Base-by-base conservation (phyloP, 768 basidiomycete genomes). In the Kwoniella pini region DNA sequence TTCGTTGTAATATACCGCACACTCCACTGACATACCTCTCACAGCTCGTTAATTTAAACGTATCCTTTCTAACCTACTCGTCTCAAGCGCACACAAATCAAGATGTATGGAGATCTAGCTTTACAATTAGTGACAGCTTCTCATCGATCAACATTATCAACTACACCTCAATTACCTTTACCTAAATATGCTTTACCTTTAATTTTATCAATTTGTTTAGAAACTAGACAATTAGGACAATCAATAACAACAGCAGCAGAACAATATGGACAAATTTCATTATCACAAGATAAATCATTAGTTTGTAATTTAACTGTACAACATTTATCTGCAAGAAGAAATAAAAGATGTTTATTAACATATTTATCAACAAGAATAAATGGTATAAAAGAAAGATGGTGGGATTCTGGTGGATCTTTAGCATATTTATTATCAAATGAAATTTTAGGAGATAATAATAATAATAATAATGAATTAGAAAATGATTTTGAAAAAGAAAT, bases 311-410 rank as follows among this genome's bases (percentile, higher is more conserved):
- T 94, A 62, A 84, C 91, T 69, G 85, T 97, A 71, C 87, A 89
- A 75, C 91, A 95, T 79, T 90, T 94, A 7, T 86, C 90, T 36
- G 88, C 95, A 68, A 82, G 87, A 39, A 86, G 93, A 63, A 96
- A 98, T 82, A 96, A 95, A 77, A 88, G 96, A n/a, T 92, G 91
- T 76, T 83, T 98, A 3, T 85, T 97, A 44, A 92, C 91, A 0
- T 99, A 98, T 79, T 91, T 97, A 78, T 81, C 85, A 24, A 91
- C 93, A 80, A 85, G 95, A 56, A 79, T 91, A 38, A 88, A 91
- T 74, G 85, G 87, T 53, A 84, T 98, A 53, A 84, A 87, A 59
- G 87, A 91, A 71, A 83, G 90, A 81, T 96, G 91, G 80, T 98
- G 95, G 95, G 81, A 85, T 12, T 84, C 86, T 7, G 77, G 76